Percentiles rank a stretch among this genome's conserved stretches.
phyloP scores from a whole-genome alignment of 2,329 filamentous ascomycete genomes.

The Arthrinium phaeospermum region DNA sequence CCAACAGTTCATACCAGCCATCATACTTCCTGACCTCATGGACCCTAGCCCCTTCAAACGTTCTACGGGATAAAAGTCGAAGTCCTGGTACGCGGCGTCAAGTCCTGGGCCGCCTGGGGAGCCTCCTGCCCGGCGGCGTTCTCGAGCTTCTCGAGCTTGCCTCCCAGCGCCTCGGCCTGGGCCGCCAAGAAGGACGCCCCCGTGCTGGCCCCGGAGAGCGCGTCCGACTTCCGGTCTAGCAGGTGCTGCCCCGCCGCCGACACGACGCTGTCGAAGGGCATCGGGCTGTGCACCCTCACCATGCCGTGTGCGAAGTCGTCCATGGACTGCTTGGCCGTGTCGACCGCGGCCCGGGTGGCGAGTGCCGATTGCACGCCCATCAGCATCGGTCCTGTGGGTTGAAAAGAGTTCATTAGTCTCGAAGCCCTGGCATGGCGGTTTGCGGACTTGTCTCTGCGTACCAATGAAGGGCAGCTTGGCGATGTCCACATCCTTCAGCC shows the following conservation, averaged over 20 bases:
- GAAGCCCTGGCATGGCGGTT: background rate
- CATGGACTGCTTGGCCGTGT: background rate
- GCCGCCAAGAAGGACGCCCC: background rate
- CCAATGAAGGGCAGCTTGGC: background rate
- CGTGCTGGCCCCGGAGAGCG: background rate
- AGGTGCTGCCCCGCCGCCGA: background rate
- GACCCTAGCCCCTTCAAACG: too few relatives aligned
- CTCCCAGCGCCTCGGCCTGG: background rate
- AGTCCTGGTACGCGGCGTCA: too few relatives aligned
- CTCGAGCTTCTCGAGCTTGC: background rate
- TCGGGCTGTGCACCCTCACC: background rate
- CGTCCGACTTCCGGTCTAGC: background rate
- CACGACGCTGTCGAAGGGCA: background rate
- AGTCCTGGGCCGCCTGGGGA: too few relatives aligned
- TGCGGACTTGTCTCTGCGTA: background rate
- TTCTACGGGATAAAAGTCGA: too few relatives aligned
- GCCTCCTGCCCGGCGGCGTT: too few relatives aligned
- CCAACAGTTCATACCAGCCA: too few relatives aligned
- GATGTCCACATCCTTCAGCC: background rate
- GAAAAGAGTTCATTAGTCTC: background rate
- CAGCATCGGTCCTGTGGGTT: background rate
- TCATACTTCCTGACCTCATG: too few relatives aligned
- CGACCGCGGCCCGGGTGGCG: too few relatives aligned
- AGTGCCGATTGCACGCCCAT: background rate
- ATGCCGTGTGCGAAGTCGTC: background rate